A percentile compares a stretch with the other conserved stretches of the same genome.
Evolutionary conservation across 2,329 filamentous ascomycete species (phyloP).

Genomic region (Lasiodiplodia hormozganensis): DNA sequence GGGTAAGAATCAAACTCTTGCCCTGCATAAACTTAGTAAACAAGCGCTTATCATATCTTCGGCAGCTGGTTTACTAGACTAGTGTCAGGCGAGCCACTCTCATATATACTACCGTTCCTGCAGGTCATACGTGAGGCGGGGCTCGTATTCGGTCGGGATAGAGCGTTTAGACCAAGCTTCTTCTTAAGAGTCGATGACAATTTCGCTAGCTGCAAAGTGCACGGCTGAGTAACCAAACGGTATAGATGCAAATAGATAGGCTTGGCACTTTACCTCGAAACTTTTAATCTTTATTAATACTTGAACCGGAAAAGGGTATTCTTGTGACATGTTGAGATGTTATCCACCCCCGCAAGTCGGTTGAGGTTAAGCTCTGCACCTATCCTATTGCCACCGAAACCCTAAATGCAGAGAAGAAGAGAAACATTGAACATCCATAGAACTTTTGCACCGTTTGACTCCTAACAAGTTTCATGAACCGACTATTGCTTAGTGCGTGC

Average conservation of each 20-base stretch:
- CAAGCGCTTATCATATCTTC: neutral
- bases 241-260: neutral
- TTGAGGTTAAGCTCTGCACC: neutral
- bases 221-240: neutral
- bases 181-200: neutral
- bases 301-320: neutral
- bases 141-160: neutral
- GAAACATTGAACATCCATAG: neutral
- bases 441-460: conserved; percentile 21
- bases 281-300: neutral
- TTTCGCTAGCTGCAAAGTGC: neutral
- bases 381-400: conserved; percentile 8
- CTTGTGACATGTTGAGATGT: neutral
- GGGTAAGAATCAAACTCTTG: neutral
- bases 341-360: neutral
- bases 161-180: neutral
- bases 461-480: conserved; percentile 18
- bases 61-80: neutral
- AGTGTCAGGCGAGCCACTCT: neutral
- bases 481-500: conserved; percentile 13
- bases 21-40: neutral
- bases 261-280: neutral
- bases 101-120: neutral
- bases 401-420: conserved; percentile 4
- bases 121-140: neutral